Evolutionary conservation across 2,329 filamentous ascomycete genomes (phyloP).

Genomic region (Ambrosiella xylebori): DNA sequence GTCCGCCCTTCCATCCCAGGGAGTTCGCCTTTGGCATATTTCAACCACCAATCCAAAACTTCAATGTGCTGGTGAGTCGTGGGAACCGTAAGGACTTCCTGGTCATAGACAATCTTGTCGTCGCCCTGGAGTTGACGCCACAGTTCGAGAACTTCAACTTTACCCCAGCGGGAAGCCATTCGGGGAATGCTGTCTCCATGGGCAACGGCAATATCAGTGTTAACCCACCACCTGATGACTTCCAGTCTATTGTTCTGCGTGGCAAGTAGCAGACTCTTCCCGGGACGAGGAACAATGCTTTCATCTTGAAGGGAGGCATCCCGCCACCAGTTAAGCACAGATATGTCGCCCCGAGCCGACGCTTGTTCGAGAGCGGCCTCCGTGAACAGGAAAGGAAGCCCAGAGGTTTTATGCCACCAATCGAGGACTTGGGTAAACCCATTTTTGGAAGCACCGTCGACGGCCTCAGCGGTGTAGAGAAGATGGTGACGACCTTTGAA

Average conservation of each 20-base stretch:
- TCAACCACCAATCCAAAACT: constrained; percentile 87
- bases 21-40: constrained; percentile 40
- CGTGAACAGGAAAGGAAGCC: constrained; percentile 66
- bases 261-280: constrained; percentile 68
- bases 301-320: constrained; percentile 45
- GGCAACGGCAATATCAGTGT: constrained; percentile 59
- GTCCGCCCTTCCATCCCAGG: constrained; percentile 35
- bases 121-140: constrained; percentile 60
- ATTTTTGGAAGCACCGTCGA: constrained; percentile 73
- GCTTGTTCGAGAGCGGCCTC: constrained; percentile 78
- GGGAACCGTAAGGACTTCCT: constrained; percentile 67
- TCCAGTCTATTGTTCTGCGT: constrained; percentile 65
- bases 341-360: constrained; percentile 65
- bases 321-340: constrained; percentile 88
- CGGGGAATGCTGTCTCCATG: constrained; percentile 72
- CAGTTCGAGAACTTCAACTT: constrained; percentile 65
- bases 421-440: constrained; percentile 75
- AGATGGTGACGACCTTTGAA: constrained; percentile 58
- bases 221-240: constrained; percentile 76
- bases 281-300: constrained; percentile 51
- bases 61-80: constrained; percentile 73
- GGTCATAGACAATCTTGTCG: constrained; percentile 53
- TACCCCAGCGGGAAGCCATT: constrained; percentile 69
- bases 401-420: constrained; percentile 73
- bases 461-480: constrained; percentile 60